phyloP scores from a whole-genome alignment of 2,329 filamentous ascomycete genomes.

The Aspergillus tubingensis region DNA sequence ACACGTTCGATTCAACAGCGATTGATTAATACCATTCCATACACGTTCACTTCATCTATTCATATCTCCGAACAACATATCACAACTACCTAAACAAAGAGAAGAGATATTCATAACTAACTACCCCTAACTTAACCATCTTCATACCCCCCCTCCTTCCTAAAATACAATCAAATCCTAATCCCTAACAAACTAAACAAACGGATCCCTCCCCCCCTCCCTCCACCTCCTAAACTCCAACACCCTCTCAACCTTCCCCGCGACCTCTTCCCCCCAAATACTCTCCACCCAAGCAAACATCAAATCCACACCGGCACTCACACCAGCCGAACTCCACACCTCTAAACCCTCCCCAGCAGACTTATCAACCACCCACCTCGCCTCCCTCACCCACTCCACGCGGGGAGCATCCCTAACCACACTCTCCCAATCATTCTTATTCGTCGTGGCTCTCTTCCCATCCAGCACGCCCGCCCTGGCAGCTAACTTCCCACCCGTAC shows the following conservation, averaged over 20 bases:
- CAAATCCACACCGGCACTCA: background rate
- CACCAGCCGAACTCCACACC: slow-evolving; percentile 1
- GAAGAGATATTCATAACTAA: too few species aligned
- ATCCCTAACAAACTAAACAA: background rate
- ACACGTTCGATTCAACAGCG: too few species aligned
- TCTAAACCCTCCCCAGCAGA: background rate
- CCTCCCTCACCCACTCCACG: slow-evolving; percentile 11
- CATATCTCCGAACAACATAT: too few species aligned
- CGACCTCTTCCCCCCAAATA: background rate
- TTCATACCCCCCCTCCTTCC: background rate
- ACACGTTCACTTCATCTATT: too few species aligned
- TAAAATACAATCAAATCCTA: background rate
- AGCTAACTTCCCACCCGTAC: background rate
- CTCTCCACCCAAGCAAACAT: background rate
- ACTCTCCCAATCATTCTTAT: slow-evolving; percentile 8
- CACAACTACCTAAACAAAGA: too few species aligned
- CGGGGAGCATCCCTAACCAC: background rate
- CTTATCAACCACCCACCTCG: slow-evolving; percentile 10
- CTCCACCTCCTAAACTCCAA: background rate
- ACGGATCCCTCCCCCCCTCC: background rate
- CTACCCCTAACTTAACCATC: background rate
- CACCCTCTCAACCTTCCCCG: background rate
- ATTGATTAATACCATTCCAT: too few species aligned
- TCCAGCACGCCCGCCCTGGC: slow-evolving; percentile 10
- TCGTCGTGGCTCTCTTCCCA: slow-evolving; percentile 11